Evolutionary conservation across 148 eudicot species (phyloP).

Genomic region (Spergularia bocconei): DNA sequence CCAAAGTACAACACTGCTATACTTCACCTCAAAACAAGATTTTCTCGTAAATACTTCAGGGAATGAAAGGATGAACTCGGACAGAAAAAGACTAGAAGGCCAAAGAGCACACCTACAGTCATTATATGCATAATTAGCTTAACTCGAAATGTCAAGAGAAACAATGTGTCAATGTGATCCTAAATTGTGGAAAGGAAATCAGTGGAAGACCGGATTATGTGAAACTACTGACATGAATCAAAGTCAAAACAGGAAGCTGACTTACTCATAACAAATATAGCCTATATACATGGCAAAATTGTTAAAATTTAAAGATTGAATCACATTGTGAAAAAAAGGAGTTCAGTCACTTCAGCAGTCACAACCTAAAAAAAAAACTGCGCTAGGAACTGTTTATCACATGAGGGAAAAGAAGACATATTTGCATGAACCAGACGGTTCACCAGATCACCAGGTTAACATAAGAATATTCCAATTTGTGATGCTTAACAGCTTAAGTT

Average conservation of each 20-base stretch:
- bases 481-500: neutral
- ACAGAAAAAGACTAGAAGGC: constrained; percentile 92
- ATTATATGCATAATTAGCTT: constrained; percentile 19
- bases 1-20: neutral
- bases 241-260: neutral
- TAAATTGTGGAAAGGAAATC: neutral
- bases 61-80: constrained; percentile 86
- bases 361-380: neutral
- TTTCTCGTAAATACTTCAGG: constrained; percentile 63
- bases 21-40: constrained; percentile 85
- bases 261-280: neutral
- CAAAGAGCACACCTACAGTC: constrained; percentile 75
- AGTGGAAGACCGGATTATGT: neutral
- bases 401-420: neutral
- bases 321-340: neutral
- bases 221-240: neutral
- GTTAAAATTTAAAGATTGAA: neutral
- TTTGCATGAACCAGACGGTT: neutral
- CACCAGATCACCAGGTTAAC: neutral
- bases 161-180: neutral
- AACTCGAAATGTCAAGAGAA: neutral
- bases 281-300: neutral
- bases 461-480: neutral
- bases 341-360: neutral
- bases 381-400: neutral